Percentiles rank a stretch among this genome's conserved stretches.
Conservation (phyloP, 1,284 basidiomycete species). For the Pseudozyma tsukubaensis region DNA sequence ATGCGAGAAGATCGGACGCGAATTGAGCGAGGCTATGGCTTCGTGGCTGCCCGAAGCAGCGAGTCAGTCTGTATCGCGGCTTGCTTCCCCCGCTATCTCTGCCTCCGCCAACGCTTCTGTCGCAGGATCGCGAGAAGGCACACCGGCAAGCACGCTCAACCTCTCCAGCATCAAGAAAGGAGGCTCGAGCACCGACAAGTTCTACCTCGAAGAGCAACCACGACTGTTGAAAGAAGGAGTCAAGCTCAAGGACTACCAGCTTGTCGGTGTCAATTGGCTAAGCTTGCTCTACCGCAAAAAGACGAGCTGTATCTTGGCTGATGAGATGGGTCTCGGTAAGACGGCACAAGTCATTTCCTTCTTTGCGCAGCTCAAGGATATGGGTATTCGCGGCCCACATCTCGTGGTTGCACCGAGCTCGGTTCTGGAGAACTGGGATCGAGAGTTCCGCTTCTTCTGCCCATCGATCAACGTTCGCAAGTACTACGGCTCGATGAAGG, state of each 20-base stretch:
- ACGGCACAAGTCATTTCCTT: conserved; percentile 98
- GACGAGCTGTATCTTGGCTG: conserved; percentile 93
- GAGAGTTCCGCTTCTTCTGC: conserved; percentile 92
- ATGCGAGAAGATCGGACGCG: conserved; percentile 84
- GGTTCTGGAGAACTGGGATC: conserved; percentile 97
- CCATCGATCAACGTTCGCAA: conserved; percentile 85
- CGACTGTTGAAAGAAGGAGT: conserved; percentile 77
- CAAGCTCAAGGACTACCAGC: conserved; percentile 92
- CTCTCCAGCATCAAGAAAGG: conserved; percentile 51
- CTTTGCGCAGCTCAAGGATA: conserved; percentile 86
- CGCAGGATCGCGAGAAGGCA: conserved; percentile 40
- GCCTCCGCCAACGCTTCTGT: conserved; percentile 29
- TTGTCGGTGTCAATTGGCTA: conserved; percentile 98
- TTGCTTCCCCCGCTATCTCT: conserved; percentile 34
- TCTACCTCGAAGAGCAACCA: conserved; percentile 80
- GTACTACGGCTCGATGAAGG: conserved; percentile 92
- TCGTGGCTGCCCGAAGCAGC: conserved; percentile 75
- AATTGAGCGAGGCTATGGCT: conserved; percentile 76
- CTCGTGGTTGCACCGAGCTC: conserved; percentile 91
- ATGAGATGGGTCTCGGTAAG: conserved; percentile 85
- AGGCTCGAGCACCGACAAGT: conserved; percentile 51
- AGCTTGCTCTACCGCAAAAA: conserved; percentile 83
- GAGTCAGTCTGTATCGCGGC: conserved; percentile 54
- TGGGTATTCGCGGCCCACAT: conserved; percentile 82
- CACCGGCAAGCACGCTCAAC: conserved; percentile 46